Evolutionary conservation across 176 grass and related monocot genomes (phyloP).

Genomic region (Neostapfia colusana): DNA sequence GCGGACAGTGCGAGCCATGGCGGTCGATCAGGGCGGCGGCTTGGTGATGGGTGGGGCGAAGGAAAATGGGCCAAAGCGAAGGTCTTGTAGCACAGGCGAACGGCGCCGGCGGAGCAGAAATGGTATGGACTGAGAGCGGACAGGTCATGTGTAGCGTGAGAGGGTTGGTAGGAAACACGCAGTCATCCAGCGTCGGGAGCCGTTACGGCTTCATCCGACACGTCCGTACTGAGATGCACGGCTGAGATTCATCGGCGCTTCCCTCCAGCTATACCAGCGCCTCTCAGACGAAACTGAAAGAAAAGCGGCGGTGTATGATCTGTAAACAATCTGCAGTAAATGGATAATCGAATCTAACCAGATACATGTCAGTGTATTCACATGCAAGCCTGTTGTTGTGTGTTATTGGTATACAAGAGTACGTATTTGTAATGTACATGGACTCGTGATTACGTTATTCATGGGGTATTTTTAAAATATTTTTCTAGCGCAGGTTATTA

Average conservation of each 20-base stretch:
- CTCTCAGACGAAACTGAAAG: background rate
- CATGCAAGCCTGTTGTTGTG: no score
- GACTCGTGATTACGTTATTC: no score
- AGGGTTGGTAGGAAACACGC: background rate
- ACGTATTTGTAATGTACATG: no score
- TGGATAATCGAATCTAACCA: no score
- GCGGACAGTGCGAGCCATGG: background rate
- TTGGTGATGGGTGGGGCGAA: background rate
- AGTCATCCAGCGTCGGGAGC: background rate
- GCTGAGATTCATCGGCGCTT: background rate
- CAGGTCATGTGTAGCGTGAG: background rate
- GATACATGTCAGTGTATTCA: no score
- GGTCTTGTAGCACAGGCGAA: background rate
- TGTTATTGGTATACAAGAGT: no score
- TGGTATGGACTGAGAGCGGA: background rate
- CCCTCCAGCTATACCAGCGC: background rate
- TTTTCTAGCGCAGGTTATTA: no score
- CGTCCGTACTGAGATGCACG: background rate
- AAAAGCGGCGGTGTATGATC: background rate
- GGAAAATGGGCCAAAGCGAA: background rate
- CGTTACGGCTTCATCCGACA: background rate
- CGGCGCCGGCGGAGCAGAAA: constrained; percentile 1
- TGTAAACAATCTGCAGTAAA: no score
- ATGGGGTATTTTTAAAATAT: no score
- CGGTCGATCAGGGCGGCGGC: background rate